Conservation (phyloP, 352 stramenopile species). For the Phytopythium boreale region DNA sequence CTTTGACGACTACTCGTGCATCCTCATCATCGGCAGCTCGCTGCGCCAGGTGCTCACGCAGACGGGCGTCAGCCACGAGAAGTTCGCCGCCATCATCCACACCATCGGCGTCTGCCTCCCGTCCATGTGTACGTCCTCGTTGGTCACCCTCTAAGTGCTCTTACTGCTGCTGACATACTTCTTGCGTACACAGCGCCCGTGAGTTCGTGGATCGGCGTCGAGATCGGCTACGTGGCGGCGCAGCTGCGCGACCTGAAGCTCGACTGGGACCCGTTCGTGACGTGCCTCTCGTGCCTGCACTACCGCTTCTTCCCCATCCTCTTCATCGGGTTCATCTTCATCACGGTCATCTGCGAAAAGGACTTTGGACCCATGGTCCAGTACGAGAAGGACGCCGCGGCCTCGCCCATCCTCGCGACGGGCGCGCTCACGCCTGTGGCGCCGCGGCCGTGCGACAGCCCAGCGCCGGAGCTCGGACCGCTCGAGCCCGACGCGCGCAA, state of each 20-base stretch:
- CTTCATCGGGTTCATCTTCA: slow-evolving; percentile 89
- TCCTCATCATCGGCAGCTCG: slow-evolving; percentile 89
- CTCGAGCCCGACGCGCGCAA: slow-evolving; percentile 71
- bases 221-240: slow-evolving; percentile 86
- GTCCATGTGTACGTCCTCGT: slow-evolving; percentile 65
- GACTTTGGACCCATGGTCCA: slow-evolving; percentile 88
- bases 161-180: background rate
- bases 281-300: slow-evolving; percentile 78
- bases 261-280: slow-evolving; percentile 88
- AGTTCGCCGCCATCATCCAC: slow-evolving; percentile 90
- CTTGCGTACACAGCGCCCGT: slow-evolving; percentile 57
- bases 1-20: slow-evolving; percentile 92
- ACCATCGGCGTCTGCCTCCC: slow-evolving; percentile 84
- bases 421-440: slow-evolving; percentile 58
- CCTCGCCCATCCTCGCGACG: slow-evolving; percentile 60
- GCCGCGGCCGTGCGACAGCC: slow-evolving; percentile 66
- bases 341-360: slow-evolving; percentile 87
- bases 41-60: slow-evolving; percentile 78
- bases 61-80: slow-evolving; percentile 82
- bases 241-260: slow-evolving; percentile 72
- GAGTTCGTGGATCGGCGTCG: slow-evolving; percentile 87
- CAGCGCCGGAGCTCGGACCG: slow-evolving; percentile 54
- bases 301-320: slow-evolving; percentile 89
- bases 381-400: slow-evolving; percentile 79
- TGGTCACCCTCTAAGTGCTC: slow-evolving; percentile 1